Evolutionary conservation across 225 moss, liverwort and hornwort species (phyloP), one percentile per base, ranked within the genome.

Genomic region (Bryoerythrophyllum caledonicum): DNA sequence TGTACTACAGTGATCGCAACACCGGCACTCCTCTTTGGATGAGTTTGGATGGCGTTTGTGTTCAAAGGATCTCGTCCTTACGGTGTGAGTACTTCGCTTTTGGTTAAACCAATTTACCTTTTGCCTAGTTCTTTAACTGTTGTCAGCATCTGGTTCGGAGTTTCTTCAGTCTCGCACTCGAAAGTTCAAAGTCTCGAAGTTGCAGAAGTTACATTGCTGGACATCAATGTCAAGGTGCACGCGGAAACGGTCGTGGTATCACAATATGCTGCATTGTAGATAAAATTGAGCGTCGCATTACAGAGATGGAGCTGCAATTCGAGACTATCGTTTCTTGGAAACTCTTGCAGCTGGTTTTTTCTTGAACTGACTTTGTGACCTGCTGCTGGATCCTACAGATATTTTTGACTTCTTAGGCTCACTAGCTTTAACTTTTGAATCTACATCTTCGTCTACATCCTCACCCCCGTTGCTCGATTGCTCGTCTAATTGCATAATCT

Each of bases 401-500:
- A 20, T 57, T 17, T 72, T 85, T 3, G 78, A 78, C 30, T 26
- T 38, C 23, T 76, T 81, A 1, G 58, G 68, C 67, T 43, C 58
- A 75, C 81, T 78, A 16, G 52, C 24, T 60, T 72, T 16, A 4
- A 20, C 78, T 11, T 62, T 71, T 38, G 70, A 56, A 74, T 78
- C 74, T 44, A 60, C 21, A 51, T 53, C 53, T 34, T 34, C 34
- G 63, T 41, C 62, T n/a, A 53, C 0, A 20, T 37, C 66, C 49
- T 81, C 78, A 43, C 44, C 66, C 26, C 32, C 84, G 38, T 81
- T 78, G 64, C 67, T 66, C 28, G 4, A 15, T 30, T 49, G 67
- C 20, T 78, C 83, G 58, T 72, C 28, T 24, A 51, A 73, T 60
- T 76, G 43, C 46, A 78, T 79, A 6, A 80, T 90, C 79, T 88